Evolutionary conservation across 2,329 filamentous ascomycete genomes (phyloP), one percentile per base, ranked within the genome.

Genomic region (Trichocomaceae sp.): DNA sequence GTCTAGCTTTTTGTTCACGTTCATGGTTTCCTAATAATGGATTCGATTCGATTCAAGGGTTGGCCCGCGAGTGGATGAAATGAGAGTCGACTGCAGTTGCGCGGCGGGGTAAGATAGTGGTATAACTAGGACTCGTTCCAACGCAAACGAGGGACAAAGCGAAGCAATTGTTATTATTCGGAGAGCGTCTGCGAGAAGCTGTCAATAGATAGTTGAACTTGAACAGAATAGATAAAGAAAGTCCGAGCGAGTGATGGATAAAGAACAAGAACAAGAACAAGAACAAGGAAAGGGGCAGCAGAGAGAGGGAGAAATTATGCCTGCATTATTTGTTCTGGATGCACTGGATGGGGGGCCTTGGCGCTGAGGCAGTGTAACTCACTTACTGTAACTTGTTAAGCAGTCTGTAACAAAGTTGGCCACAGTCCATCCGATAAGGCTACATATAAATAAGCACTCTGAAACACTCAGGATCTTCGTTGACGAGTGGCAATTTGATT

Each of bases 1-100:
- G 75, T 91, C 92, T 69, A 97, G 84, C 71, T 95, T 96, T 95
- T 96, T 77, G 64, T 83, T 82, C 80, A 82, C 83, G 22, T 23
- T 49, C 5, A 33, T 20, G 22, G 7, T 22, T 45, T 51, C n/a
- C 8, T 37, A 37, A 37, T n/a, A 37, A 37, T 37, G 13, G 33
- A 5, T 37, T 12, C n/a, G 15, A 37, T 37, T 37, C 23, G 7
- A 26, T 3, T n/a, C n/a, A n/a, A n/a, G n/a, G 33, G 15, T 12
- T 37, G 33, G 2, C 3, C 2, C 6, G 31, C 31, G 31, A 8
- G 13, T 15, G 31, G 29, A 13, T 37, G 15, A 41, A 42, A 42
- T n/a, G 39, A 26, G 37, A 9, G 37, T 41, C 31, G 37, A 19
- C 17, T 19, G n/a, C 17, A 17, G 37, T 19, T 41, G 37, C n/a